A percentile compares a stretch with the other conserved stretches of the same genome.
phyloP scores from a whole-genome alignment of 306 rosid genomes.

The Pyrus bretschneideri region DNA sequence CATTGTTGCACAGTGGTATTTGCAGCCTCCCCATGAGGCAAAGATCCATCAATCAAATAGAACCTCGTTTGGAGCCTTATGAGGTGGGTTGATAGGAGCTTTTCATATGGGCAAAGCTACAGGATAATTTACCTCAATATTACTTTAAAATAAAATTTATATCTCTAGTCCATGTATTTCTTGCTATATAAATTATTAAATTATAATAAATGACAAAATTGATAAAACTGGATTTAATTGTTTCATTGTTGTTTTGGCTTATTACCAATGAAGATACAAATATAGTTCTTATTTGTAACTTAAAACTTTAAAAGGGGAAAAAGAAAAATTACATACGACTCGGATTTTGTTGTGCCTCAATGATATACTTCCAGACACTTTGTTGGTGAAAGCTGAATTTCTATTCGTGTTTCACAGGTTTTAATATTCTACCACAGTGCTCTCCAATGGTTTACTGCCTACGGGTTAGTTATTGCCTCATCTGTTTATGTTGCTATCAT shows the following conservation, averaged over 20 bases:
- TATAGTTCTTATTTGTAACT: not conserved
- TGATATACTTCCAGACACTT: not conserved
- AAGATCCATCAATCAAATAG: not conserved
- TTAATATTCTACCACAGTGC: conserved; percentile 72
- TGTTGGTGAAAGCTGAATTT: not conserved
- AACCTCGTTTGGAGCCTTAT: not conserved
- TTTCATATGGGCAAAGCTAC: not conserved
- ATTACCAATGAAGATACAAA: not conserved
- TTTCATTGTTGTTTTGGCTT: not conserved
- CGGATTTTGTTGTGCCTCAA: not conserved
- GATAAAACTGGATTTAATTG: not conserved
- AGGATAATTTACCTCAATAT: not conserved
- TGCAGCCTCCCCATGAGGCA: not conserved
- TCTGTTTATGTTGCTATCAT: conserved; percentile 1
- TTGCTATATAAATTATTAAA: not conserved
- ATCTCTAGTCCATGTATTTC: not conserved
- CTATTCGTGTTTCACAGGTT: conserved; percentile 46
- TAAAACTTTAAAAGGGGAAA: not conserved
- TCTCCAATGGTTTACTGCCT: conserved; percentile 83
- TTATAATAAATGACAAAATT: not conserved
- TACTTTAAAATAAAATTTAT: not conserved
- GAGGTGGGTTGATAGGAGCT: not conserved
- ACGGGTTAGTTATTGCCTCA: conserved; percentile 50
- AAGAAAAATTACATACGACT: not conserved
- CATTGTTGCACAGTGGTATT: not conserved